phyloP scores from a whole-genome alignment of 257 asterid species.

The Capsicum pubescens region DNA sequence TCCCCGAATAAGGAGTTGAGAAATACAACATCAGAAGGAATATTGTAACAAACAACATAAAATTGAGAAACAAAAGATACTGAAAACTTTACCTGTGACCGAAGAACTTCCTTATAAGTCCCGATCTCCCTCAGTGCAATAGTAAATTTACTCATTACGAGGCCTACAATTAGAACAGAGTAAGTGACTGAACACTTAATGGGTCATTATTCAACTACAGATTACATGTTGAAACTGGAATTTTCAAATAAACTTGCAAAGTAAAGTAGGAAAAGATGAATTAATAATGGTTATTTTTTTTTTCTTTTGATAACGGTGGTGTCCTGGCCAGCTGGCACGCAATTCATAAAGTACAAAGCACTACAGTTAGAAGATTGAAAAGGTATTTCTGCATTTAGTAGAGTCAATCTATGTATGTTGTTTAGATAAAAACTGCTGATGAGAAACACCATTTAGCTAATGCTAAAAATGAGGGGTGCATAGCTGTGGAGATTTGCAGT shows the following conservation, averaged over 20 bases:
- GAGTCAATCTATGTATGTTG: not conserved
- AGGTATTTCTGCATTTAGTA: conserved; percentile 18
- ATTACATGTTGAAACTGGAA: conserved; percentile 10
- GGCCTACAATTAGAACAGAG: conserved; percentile 58
- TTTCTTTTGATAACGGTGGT: too few relatives aligned
- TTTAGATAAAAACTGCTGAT: not conserved
- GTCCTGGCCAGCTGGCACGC: too few relatives aligned
- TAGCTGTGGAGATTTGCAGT: not conserved
- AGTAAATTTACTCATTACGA: conserved; percentile 97
- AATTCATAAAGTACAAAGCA: not conserved
- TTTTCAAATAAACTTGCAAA: not conserved
- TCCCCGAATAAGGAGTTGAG: conserved; percentile 9
- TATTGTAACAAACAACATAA: not conserved
- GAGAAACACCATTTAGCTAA: not conserved
- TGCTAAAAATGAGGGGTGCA: conserved; percentile 11
- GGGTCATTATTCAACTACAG: conserved; percentile 20
- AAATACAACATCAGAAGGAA: not conserved
- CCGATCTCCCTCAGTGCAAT: conserved; percentile 99
- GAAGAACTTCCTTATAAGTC: conserved; percentile 98
- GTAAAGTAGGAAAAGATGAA: not conserved
- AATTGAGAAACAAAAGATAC: conserved; percentile 1
- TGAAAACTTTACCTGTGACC: conserved; percentile 82
- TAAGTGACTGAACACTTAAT: conserved; percentile 10
- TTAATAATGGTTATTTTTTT: not conserved
- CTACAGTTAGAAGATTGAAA: not conserved